phyloP scores from a whole-genome alignment of 2,329 filamentous ascomycete genomes.

The Hymenoscyphus occultus region DNA sequence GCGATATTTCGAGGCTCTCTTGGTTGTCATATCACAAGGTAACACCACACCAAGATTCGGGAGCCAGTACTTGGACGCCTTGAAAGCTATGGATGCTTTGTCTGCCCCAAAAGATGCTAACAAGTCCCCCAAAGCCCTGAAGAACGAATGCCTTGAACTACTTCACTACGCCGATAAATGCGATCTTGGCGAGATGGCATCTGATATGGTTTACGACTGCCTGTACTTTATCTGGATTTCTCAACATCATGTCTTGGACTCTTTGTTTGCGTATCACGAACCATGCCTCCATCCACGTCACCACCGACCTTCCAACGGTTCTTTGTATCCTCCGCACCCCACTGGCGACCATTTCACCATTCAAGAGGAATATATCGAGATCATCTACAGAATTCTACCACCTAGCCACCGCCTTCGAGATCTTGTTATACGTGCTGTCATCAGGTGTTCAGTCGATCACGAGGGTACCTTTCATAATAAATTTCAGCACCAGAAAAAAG shows the following conservation, averaged over 20 bases:
- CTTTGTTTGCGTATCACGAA: too few species aligned
- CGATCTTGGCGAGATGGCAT: conserved; percentile 1
- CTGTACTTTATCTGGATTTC: conserved; percentile 1
- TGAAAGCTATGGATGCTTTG: background rate
- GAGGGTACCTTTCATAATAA: background rate
- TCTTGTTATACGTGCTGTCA: conserved; percentile 8
- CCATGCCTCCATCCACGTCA: too few species aligned
- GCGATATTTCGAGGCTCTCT: conserved; percentile 14
- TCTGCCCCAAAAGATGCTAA: background rate
- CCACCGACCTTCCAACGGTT: too few species aligned
- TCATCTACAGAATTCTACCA: conserved; percentile 13
- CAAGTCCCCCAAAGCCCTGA: background rate
- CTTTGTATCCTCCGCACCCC: too few species aligned
- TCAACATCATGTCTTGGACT: background rate
- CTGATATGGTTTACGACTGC: conserved; percentile 8
- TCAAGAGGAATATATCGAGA: conserved; percentile 7
- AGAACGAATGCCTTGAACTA: conserved; percentile 13
- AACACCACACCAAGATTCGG: background rate
- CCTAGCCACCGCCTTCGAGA: conserved; percentile 10
- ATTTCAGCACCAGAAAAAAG: conserved; percentile 6
- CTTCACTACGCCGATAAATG: conserved; percentile 14
- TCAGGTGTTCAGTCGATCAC: background rate
- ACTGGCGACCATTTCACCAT: background rate
- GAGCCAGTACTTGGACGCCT: background rate
- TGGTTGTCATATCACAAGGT: conserved; percentile 16